Conservation (phyloP, 148 eudicot genomes). For the Spergularia marina region DNA sequence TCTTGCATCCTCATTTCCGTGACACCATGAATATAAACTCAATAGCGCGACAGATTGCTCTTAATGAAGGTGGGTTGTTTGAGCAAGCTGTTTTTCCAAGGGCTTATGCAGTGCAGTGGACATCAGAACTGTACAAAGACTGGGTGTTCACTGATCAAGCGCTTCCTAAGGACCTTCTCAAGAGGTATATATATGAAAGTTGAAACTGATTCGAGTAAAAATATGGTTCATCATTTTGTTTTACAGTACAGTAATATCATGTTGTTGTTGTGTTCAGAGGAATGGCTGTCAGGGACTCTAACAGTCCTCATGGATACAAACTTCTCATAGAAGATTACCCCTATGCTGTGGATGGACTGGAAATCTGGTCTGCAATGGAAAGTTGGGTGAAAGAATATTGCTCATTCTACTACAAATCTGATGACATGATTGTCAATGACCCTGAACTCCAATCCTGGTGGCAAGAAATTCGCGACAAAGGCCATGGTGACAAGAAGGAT, state of each 20-base stretch:
- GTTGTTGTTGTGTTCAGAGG: conserved; percentile 44
- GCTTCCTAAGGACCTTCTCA: conserved; percentile 72
- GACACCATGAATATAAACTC: conserved; percentile 82
- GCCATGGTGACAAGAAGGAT: conserved; percentile 71
- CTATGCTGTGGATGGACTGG: conserved; percentile 81
- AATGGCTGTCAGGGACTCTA: conserved; percentile 68
- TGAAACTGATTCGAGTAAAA: too few relatives aligned
- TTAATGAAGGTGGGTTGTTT: conserved; percentile 65
- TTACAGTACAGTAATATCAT: too few relatives aligned
- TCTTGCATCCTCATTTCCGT: conserved; percentile 75
- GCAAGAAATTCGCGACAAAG: conserved; percentile 60
- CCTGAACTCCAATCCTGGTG: conserved; percentile 72
- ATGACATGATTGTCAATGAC: conserved; percentile 43
- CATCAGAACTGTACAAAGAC: conserved; percentile 45
- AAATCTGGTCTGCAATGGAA: conserved; percentile 73
- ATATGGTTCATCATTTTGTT: too few relatives aligned
- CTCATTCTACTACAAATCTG: conserved; percentile 43
- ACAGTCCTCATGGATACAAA: conserved; percentile 47
- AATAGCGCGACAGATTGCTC: conserved; percentile 58
- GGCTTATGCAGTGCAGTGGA: conserved; percentile 55
- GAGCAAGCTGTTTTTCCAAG: conserved; percentile 64
- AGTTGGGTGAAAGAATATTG: conserved; percentile 76
- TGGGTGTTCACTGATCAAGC: conserved; percentile 87
- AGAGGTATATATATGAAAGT: conserved; percentile 43
- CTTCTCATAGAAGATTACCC: conserved; percentile 75